Evolutionary conservation across 139 green algal species (phyloP).

Genomic region (Auxenochlorella pyrenoidosa): DNA sequence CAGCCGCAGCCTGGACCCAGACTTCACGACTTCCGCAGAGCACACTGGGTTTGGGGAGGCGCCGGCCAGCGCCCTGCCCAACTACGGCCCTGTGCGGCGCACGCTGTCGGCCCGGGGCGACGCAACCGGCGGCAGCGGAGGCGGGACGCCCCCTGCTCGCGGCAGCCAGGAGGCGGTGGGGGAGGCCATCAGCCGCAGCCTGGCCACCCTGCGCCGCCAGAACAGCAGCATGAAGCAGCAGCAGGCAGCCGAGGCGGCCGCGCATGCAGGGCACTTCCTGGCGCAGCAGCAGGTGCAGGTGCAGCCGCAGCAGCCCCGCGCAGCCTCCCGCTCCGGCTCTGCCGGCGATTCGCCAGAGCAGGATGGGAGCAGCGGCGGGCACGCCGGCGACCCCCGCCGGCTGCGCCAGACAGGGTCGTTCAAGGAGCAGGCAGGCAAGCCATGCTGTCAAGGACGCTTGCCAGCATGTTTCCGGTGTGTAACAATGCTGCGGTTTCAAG

Average conservation of each 20-base stretch:
- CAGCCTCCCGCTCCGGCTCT: background rate
- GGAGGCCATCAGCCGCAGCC: background rate
- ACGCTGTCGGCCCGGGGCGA: background rate
- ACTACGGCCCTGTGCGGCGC: background rate
- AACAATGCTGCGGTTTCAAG: no score
- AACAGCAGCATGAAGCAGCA: background rate
- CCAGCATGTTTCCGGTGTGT: background rate
- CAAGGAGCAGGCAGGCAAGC: slow-evolving; percentile 27
- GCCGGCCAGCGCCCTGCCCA: background rate
- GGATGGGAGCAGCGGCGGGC: background rate
- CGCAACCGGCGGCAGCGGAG: background rate
- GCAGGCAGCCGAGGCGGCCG: background rate
- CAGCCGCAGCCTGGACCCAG: slow-evolving; percentile 22
- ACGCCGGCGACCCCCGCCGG: background rate
- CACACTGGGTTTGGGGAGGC: slow-evolving; percentile 23
- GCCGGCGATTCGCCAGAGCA: background rate
- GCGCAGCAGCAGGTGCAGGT: background rate
- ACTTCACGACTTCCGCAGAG: background rate
- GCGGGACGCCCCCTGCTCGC: background rate
- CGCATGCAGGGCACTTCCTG: background rate
- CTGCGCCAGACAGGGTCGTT: background rate
- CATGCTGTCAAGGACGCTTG: background rate
- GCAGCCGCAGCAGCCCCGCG: background rate
- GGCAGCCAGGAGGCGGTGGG: background rate
- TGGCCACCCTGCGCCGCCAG: slow-evolving; percentile 12